Percentiles rank a stretch among this genome's conserved stretches.
These are phyloP conservation scores for Lentinula detonsa DNA, from an alignment of 768 basidiomycete species.

Conservation along the genomic window DNA sequence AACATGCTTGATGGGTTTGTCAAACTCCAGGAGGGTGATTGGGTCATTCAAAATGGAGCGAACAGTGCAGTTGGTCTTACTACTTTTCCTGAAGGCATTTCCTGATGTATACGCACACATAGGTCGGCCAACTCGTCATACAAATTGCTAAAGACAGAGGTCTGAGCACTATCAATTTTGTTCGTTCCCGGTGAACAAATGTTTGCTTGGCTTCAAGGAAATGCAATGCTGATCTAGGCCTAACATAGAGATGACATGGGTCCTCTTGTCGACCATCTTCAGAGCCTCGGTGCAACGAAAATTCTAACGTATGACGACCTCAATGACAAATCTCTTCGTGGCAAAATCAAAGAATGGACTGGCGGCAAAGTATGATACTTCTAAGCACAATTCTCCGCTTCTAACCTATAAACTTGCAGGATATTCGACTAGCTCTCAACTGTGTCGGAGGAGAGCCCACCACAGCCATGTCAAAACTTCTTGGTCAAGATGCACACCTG, in stretches of 20 bases:
- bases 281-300: conserved; percentile 63
- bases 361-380: conserved; percentile 43
- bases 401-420: conserved; percentile 15
- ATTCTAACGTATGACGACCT: conserved; percentile 78
- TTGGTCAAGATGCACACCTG: conserved; percentile 64
- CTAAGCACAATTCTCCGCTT: background rate
- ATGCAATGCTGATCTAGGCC: background rate
- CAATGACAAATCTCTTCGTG: conserved; percentile 44
- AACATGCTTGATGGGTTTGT: conserved; percentile 76
- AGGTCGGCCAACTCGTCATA: conserved; percentile 84
- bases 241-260: conserved; percentile 44
- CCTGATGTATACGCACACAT: conserved; percentile 3
- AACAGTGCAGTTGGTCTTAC: conserved; percentile 67
- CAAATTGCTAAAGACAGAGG: conserved; percentile 74
- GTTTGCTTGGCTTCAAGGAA: background rate
- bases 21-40: conserved; percentile 59
- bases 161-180: conserved; percentile 75
- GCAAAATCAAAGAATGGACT: conserved; percentile 59
- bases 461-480: conserved; percentile 57
- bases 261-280: conserved; percentile 43
- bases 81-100: background rate
- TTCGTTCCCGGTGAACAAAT: conserved; percentile 55
- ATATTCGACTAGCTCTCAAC: conserved; percentile 42
- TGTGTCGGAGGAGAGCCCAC: conserved; percentile 64
- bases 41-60: conserved; percentile 82